Evolutionary conservation across 2,329 filamentous ascomycete species (phyloP), one percentile per base, ranked within the genome.

Genomic region (Apiospora aurea): DNA sequence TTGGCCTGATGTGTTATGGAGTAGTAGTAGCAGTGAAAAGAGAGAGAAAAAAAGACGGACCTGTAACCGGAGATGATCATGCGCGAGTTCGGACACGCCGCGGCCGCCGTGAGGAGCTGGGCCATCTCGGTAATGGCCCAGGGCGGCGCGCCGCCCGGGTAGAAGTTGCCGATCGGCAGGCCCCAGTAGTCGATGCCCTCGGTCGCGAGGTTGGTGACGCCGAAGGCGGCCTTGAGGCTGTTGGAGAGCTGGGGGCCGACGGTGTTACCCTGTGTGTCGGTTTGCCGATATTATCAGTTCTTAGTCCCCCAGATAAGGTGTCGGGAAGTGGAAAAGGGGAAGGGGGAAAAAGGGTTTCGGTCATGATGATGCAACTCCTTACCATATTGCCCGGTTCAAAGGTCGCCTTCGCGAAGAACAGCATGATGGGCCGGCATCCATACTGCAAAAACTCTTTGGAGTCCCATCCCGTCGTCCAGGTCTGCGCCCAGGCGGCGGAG

Each of bases 51-150:
- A n/a, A n/a, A 7, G 44, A 46, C 51, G 29, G 73, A 77, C 78
- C 77, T 79, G 34, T 79, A 79, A 0, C 78, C 78, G 10, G 75
- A 75, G 3, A 76, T 75, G 4, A 79, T 73, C 34, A 79, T 78
- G 70, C 78, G 78, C 0, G 78, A 78, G 41, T 77, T 68, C 1
- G 74, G 73, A 70, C 78, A 79, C 10, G 75, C 73, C 34, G 77
- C 74, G 11, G 78, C 77, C 8, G 76, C 71, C 34, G 70, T 76
- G 47, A 79, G 69, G 38, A 78, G 75, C 38, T 75, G 72, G 70
- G 78, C 75, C 78, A 79, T 79, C 16, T 79, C 76, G 57, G 74
- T 77, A 24, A 79, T 78, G 4, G 72, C 78, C 77, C 76, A 79
- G 11, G 78, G 78, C 68, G 77, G 78, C 64, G 77, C 78, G 2